Conservation (phyloP, 2,329 filamentous ascomycete genomes). For the Ascochyta rabiei region DNA sequence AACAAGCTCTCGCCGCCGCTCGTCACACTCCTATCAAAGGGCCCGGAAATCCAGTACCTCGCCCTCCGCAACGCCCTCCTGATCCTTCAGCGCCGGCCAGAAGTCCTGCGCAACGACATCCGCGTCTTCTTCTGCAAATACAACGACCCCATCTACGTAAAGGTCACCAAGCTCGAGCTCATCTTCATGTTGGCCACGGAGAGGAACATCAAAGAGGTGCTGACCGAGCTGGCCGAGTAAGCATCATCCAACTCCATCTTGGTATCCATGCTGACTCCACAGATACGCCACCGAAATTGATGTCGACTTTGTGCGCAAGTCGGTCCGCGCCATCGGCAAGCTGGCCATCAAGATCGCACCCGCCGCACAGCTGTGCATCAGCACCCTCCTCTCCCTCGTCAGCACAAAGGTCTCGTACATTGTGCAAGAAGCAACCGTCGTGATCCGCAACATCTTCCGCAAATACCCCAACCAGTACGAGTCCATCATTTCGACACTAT, state of each 20-base stretch:
- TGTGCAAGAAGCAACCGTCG: slow-evolving; percentile 97
- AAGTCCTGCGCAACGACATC: slow-evolving; percentile 94
- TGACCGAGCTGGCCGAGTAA: slow-evolving; percentile 90
- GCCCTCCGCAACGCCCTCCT: slow-evolving; percentile 91
- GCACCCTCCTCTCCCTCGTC: slow-evolving; percentile 88
- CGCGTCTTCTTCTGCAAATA: slow-evolving; percentile 99
- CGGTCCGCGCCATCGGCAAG: slow-evolving; percentile 95
- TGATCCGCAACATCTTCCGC: slow-evolving; percentile 98
- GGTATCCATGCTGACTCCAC: neutral
- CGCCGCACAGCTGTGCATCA: slow-evolving; percentile 88
- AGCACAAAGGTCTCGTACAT: slow-evolving; percentile 99
- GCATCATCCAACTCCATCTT: slow-evolving; percentile 25
- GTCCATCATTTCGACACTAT: slow-evolving; percentile 93
- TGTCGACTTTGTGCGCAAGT: slow-evolving; percentile 97
- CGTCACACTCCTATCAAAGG: slow-evolving; percentile 93
- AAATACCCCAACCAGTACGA: slow-evolving; percentile 99
- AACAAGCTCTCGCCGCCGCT: slow-evolving; percentile 93
- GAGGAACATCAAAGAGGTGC: slow-evolving; percentile 91
- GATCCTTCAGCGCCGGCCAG: slow-evolving; percentile 89
- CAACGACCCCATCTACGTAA: slow-evolving; percentile 99
- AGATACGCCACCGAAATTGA: slow-evolving; percentile 95
- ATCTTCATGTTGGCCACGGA: slow-evolving; percentile 99
- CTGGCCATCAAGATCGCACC: slow-evolving; percentile 98
- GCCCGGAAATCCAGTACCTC: slow-evolving; percentile 97
- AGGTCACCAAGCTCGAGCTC: slow-evolving; percentile 96